Evolutionary conservation across 106 monocot genomes (phyloP).

Genomic region (Apostasia ramifera): DNA sequence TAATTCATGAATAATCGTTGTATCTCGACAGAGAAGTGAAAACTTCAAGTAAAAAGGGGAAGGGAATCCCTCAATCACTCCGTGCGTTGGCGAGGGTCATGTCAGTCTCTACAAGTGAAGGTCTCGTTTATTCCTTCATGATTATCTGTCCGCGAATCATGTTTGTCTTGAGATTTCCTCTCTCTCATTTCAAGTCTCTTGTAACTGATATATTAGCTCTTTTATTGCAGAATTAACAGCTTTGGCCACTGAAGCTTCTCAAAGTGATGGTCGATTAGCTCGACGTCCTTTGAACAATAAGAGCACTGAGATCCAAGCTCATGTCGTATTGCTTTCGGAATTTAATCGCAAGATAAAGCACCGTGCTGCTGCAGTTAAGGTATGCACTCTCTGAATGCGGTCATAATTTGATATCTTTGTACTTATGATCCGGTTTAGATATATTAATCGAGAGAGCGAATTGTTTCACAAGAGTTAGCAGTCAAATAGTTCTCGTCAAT

Average conservation of each 20-base stretch:
- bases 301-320: constrained; percentile 48
- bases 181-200: background rate
- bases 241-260: constrained; percentile 58
- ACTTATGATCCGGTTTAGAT: background rate
- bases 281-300: constrained; percentile 47
- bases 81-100: constrained; percentile 75
- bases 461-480: no score
- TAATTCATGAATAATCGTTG: no score
- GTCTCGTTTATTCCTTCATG: constrained; percentile 17
- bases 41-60: constrained; percentile 42
- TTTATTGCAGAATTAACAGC: constrained; percentile 48
- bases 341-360: constrained; percentile 30
- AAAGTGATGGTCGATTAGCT: constrained; percentile 71
- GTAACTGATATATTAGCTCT: background rate
- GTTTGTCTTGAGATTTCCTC: background rate
- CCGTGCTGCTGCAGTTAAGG: constrained; percentile 50
- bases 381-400: constrained; percentile 4
- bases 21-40: constrained; percentile 53
- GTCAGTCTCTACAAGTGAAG: constrained; percentile 54
- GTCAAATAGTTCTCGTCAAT: no score
- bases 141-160: no score
- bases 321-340: constrained; percentile 43
- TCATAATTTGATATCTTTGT: no score
- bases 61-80: constrained; percentile 70
- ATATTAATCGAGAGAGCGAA: background rate